Percentiles rank a stretch among this genome's conserved stretches.
phyloP scores from a whole-genome alignment of 495 filamentous ascomycete species.

The Aspergillus bridgeri region DNA sequence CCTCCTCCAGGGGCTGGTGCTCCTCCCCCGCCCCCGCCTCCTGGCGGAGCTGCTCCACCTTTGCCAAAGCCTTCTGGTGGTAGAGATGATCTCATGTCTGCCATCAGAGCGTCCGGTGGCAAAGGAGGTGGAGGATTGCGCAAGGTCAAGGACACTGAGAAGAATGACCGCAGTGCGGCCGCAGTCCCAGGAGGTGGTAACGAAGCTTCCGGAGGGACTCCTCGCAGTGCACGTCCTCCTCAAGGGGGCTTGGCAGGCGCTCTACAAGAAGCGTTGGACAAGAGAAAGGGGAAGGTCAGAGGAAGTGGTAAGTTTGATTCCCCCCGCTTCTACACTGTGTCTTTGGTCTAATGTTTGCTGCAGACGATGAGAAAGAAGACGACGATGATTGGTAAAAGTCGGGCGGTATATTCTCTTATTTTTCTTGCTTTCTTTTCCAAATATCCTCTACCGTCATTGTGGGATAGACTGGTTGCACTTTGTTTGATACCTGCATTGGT shows the following conservation, averaged over 20 bases:
- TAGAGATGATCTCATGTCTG: conserved; percentile 69
- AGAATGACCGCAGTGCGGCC: conserved; percentile 77
- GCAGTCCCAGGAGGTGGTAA: conserved; percentile 57
- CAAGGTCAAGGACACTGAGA: conserved; percentile 74
- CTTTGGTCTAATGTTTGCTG: not conserved
- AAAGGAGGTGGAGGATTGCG: conserved; percentile 65
- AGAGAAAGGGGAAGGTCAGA: conserved; percentile 85
- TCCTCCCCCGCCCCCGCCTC: conserved; percentile 48
- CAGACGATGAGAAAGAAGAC: conserved; percentile 76
- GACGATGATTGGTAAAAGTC: conserved; percentile 67
- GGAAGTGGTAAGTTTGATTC: conserved; percentile 71
- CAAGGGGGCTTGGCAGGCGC: conserved; percentile 75
- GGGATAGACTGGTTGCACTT: conserved; percentile 12
- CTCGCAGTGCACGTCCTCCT: conserved; percentile 51
- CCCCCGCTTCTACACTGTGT: not conserved
- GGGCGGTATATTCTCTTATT: conserved; percentile 4
- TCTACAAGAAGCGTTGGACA: conserved; percentile 68
- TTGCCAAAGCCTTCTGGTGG: conserved; percentile 49
- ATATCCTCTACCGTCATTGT: conserved; percentile 5
- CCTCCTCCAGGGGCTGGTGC: conserved; percentile 30
- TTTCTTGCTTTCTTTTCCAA: conserved; percentile 15
- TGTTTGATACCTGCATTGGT: conserved; percentile 18
- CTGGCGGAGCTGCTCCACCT: conserved; percentile 52
- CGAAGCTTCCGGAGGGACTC: conserved; percentile 45
- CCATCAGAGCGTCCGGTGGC: conserved; percentile 77